Evolutionary conservation across 352 stramenopile genomes (phyloP), one percentile per base, ranked within the genome.

Genomic region (Pilasporangium apinafurcum): DNA sequence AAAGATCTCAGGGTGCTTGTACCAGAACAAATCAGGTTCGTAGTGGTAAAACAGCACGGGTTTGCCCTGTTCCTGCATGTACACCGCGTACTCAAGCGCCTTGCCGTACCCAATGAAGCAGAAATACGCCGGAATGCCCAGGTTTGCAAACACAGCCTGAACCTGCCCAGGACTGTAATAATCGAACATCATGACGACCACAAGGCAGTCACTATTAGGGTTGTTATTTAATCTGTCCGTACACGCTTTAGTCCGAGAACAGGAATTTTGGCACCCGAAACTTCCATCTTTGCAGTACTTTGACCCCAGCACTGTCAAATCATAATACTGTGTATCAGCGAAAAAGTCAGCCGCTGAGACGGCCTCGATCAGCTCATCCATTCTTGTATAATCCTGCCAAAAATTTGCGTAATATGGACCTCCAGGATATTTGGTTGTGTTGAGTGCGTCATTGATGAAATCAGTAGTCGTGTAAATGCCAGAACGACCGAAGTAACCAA

Each of bases 21-120:
- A 48, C 27, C 70, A 53, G 34, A 74, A 72, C 38, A 51, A 34
- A n/a, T 78, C 65, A 3, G 65, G 68, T 38, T 79, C 68, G 42
- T 61, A 82, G 36, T 79, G 53, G 35, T 76, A 79, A 27, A 82
- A 82, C 6, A 65, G 20, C 2, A 76, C 50, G 0, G 59, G 53
- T 7, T 33, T 20, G 2, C 21, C 20, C 9, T 51, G 56, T 4
- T 37, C 33, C 9, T 41, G 27, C 5, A 21, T n/a, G 12, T 65
- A 27, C 1, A 39, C 21, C 2, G 47, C 44, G 24, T 49, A 52
- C n/a, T 37, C 17, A 14, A 30, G 8, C 14, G 45, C 34, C 29
- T 36, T 37, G 20, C 41, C 38, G 20, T 61, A 59, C 4, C 56
- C 56, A 5, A 62, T 20, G 25, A 75, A 79, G 51, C 66, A 79